Base-by-base conservation (phyloP, 2,329 filamentous ascomycete genomes). In the Aureobasidium musti region DNA sequence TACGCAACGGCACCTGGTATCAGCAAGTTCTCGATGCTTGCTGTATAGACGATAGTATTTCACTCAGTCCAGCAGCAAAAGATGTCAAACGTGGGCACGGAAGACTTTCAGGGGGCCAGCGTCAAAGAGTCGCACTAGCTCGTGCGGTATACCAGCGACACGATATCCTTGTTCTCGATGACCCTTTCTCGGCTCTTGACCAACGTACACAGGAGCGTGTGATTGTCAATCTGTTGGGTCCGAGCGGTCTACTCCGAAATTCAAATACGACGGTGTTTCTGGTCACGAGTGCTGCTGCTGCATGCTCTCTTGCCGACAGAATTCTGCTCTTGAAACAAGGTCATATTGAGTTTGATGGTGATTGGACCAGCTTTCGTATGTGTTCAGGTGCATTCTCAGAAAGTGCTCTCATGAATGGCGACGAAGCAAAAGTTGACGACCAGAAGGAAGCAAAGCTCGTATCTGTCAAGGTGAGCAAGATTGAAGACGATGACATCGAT, bases 81-180 rank as follows among this genome's bases (percentile, higher is more conserved):
- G 70, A 79, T 35, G 80, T 83, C 67, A 82, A 81, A 19, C 83
- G 80, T 71, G 81, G 82, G 68, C 82, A 82, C 37, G 78, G 82
- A 63, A 77, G 80, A 30, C 76, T 84, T 41, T 83, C 82, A 71
- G 82, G 82, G 28, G 82, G 82, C 2, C 82, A 84, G 68, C 82
- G 79, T 66, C 81, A 83, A 67, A 78, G 82, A 66, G 78, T 84
- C 69, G 79, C 82, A n/a, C 77, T 84, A n/a, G 83, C 83, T 26
- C 76, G 83, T 65, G 82, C 82, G 17, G 75, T 84, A 11, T 85
- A 84, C 71, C 78, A 82, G n/a, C 77, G 80, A 59, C 78, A 77
- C 52, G 77, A 81, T 28, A 75, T 83, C 26, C 74, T 83, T 26
- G 75, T 85, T n/a, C 76, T 85, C 7, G 83, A 84, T 68, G 82